These are phyloP conservation scores for Paraphoma chrysanthemicola DNA, from an alignment of 2,329 filamentous ascomycete species.

Conservation along the genomic window DNA sequence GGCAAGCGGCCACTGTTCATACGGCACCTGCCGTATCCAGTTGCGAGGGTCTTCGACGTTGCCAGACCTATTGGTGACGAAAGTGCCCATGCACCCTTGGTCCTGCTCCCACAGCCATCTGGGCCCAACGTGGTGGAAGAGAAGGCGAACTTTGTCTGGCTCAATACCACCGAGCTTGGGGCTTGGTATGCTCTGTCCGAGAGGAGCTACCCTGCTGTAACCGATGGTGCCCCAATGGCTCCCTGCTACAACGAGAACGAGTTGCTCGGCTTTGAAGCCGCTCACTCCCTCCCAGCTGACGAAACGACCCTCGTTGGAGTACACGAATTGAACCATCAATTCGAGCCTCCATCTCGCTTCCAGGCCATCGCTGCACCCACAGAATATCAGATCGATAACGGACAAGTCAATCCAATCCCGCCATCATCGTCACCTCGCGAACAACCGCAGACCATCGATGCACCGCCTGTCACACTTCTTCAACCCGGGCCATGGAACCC, in stretches of 20 bases:
- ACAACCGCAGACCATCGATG: conserved; percentile 28
- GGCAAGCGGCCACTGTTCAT: conserved; percentile 40
- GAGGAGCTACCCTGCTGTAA: conserved; percentile 81
- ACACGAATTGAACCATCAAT: conserved; percentile 42
- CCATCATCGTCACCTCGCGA: conserved; percentile 24
- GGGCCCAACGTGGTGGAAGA: conserved; percentile 61
- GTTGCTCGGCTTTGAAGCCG: conserved; percentile 33
- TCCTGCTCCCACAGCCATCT: conserved; percentile 84
- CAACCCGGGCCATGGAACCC: conserved; percentile 10
- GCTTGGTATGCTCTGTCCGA: conserved; percentile 96
- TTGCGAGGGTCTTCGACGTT: conserved; percentile 88
- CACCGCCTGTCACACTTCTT: conserved; percentile 23
- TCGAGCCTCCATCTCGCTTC: conserved; percentile 27
- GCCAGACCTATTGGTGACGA: conserved; percentile 75
- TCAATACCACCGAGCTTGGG: conserved; percentile 85
- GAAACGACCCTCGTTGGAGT: conserved; percentile 48
- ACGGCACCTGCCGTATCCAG: conserved; percentile 75
- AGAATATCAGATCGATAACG: conserved; percentile 24
- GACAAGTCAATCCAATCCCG: conserved; percentile 26
- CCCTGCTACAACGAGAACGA: conserved; percentile 58
- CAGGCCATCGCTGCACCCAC: conserved; percentile 36
- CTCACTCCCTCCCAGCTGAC: conserved; percentile 35
- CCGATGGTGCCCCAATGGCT: conserved; percentile 69
- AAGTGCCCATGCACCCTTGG: conserved; percentile 73
- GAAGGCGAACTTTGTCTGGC: conserved; percentile 65